Evolutionary conservation across 306 rosid genomes (phyloP), one percentile per base, ranked within the genome.

Genomic region (Gastrolobium bilobum): DNA sequence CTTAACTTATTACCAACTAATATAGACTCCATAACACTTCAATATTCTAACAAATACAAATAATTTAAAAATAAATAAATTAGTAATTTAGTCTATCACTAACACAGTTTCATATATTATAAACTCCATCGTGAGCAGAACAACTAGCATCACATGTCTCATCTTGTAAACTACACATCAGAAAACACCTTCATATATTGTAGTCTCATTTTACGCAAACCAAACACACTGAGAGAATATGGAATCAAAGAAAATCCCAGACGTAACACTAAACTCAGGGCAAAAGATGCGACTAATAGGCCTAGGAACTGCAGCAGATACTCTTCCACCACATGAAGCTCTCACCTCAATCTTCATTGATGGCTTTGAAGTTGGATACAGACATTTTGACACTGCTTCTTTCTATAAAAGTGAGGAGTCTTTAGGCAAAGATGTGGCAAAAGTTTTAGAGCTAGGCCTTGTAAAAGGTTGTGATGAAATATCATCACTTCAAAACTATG

Each of bases 401-500:
- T 8, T 76, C 3, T 86, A 86, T 72, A 79, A 65, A 29, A 83
- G 67, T 0, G 87, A 86, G 61, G 68, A 76, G n/a, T 4, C 87
- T 65, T 60, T 86, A 3, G 89, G 89, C 34, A 34, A 79, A 66
- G 89, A 87, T 37, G 78, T 86, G 29, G 58, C 60, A 4, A 58
- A 79, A 56, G 89, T 87, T 33, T 37, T 83, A 46, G 81, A 86
- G 9, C 10, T 51, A 10, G 90, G 91, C 9, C 75, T 87, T 37
- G 59, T 90, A 46, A 60, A 86, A 4, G 71, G 59, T 8, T 60
- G 90, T 3, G 75, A 86, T 10, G 87, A 90, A 44, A 58, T 87
- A 8, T 92, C 67, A 76, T 90, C 5, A 86, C 90, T 59, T 71
- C 94, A 10, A 91, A 91, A 84, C 81, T 88, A 4, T 88, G 88